Evolutionary conservation across 805 yeast species (phyloP), one percentile per base, ranked within the genome.

Genomic region (Starmerella vitae): DNA sequence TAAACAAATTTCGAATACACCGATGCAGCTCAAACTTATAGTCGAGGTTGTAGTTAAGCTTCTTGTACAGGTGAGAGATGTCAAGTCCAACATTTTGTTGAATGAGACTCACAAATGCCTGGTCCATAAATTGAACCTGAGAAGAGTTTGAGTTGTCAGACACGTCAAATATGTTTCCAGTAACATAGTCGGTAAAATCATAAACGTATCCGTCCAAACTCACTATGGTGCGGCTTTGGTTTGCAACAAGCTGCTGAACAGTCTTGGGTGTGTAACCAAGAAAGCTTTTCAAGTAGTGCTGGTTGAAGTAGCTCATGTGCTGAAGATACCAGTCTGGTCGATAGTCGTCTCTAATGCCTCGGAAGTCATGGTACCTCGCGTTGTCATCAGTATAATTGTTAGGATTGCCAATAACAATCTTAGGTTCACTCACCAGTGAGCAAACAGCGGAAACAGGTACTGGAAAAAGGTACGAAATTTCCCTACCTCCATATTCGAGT

Each of bases 301-400:
- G 36, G 32, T 60, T 55, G 47, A 64, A 48, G 33, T 50, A 55
- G 17, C 47, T 37, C 63, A 63, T 59, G 43, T 58, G 57, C 41
- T 60, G 59, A 19, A 56, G 46, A 37, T 62, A 63, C 67, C 67
- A 63, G 39, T 63, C 66, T 2, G 67, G 67, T 3, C 67, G 53
- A 19, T 56, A 61, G 37, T 63, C 67, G 31, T 56, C 52, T 6
- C 52, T 54, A 40, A 54, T 60, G 21, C 50, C 51, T n/a, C 67
- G 45, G 51, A 63, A 63, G 39, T 63, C 67, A 38, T 63, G 67
- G 37, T 63, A 63, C 26, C 37, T 44, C 1, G 64, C 65, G 37
- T 62, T 63, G 15, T 51, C 30, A 39, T 63, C 67, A 1, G 65
- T 49, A 39, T 56, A 59, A 43, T 63, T 64, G 21, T 51, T 38